Conservation (phyloP, 306 rosid genomes). For the Prunus salicina region DNA sequence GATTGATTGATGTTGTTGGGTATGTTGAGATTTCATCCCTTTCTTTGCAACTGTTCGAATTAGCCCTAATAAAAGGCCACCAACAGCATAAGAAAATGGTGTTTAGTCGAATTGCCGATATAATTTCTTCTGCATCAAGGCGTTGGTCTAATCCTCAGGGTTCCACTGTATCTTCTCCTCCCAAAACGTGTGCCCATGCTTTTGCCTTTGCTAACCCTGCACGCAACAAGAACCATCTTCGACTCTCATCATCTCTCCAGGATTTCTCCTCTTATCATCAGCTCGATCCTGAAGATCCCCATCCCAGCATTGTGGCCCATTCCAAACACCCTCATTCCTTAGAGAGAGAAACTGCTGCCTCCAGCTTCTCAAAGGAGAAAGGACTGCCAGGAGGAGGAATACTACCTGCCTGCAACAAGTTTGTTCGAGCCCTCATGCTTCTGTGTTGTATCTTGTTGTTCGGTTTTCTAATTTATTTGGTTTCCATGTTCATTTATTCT, state of each 20-base stretch:
- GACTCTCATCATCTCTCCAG: conserved; percentile 80
- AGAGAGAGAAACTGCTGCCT: conserved; percentile 36
- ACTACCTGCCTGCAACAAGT: conserved; percentile 45
- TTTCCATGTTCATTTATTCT: conserved; percentile 48
- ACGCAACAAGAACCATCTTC: conserved; percentile 39
- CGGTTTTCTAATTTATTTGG: conserved; percentile 48
- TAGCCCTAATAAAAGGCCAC: background rate
- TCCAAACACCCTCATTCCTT: conserved; percentile 36
- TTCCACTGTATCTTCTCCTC: conserved; percentile 12
- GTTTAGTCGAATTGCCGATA: conserved; percentile 49
- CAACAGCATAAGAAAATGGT: conserved; percentile 36
- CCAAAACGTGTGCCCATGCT: conserved; percentile 22
- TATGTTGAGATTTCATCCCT: background rate
- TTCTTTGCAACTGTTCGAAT: conserved; percentile 4
- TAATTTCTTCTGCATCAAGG: conserved; percentile 33
- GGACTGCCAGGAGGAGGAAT: conserved; percentile 32
- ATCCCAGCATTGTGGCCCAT: conserved; percentile 13
- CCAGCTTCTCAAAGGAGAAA: conserved; percentile 66
- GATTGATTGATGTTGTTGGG: conserved; percentile 4
- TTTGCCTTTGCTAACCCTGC: conserved; percentile 14
- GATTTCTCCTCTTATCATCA: conserved; percentile 62
- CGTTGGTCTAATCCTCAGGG: conserved; percentile 36
- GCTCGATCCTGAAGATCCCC: conserved; percentile 28
- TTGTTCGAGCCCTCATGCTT: conserved; percentile 43
- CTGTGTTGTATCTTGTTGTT: conserved; percentile 43